Conservation (phyloP, 306 rosid species). For the Prunus campanulata region DNA sequence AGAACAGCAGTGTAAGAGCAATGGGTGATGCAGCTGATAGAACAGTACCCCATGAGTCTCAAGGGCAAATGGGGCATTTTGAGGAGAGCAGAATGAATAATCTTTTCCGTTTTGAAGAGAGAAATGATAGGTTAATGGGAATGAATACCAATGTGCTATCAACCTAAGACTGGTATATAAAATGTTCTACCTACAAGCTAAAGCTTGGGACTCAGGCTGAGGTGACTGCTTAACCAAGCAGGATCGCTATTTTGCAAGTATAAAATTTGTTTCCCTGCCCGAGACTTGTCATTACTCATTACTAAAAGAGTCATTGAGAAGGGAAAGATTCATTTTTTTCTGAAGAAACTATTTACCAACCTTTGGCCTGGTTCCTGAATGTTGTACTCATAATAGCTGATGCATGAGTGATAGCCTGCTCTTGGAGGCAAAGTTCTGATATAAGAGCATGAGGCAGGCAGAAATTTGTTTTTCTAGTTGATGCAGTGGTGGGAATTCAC, state of each 20-base stretch:
- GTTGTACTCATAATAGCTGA: background rate
- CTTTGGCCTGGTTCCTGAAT: slow-evolving; percentile 9
- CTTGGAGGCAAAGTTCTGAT: background rate
- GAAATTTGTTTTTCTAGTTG: background rate
- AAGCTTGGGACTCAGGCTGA: slow-evolving; percentile 3
- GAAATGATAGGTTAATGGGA: slow-evolving; percentile 19
- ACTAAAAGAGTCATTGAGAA: background rate
- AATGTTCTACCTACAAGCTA: background rate
- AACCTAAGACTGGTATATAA: slow-evolving; percentile 12
- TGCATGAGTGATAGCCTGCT: background rate
- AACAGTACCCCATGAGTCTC: slow-evolving; percentile 42
- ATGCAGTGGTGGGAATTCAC: background rate
- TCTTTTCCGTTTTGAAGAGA: slow-evolving; percentile 20
- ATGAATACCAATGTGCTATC: slow-evolving; percentile 29
- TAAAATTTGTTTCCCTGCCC: background rate
- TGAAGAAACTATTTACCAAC: background rate
- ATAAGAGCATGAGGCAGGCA: background rate
- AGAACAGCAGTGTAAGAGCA: slow-evolving; percentile 65
- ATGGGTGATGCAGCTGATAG: slow-evolving; percentile 60
- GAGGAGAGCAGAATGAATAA: slow-evolving; percentile 23
- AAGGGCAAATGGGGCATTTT: slow-evolving; percentile 44
- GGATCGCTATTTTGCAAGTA: background rate
- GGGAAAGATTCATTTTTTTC: background rate
- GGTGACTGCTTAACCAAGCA: background rate
- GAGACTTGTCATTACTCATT: background rate